Evolutionary conservation across 768 basidiomycete genomes (phyloP), one percentile per base, ranked within the genome.

Genomic region (Pilatotrama ljubarskyi): DNA sequence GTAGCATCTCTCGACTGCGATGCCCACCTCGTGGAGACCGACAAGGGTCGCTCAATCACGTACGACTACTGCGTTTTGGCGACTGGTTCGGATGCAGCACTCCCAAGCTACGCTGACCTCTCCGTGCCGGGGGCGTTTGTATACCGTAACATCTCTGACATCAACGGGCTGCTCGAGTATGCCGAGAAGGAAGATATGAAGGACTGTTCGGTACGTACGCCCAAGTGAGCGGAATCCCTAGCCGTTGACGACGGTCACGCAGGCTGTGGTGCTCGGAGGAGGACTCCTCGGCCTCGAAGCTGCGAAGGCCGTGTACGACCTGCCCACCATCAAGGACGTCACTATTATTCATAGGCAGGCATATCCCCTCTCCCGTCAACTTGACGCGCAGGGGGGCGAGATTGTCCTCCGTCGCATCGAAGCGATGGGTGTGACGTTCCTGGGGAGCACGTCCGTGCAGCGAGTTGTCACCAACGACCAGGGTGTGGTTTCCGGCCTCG

Each of bases 281-380:
- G 88, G 88, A 9, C 70, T 91, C 11, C 79, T 90, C 17, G 89
- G 88, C 11, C 74, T 91, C 32, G 89, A 90, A 72, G 87, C 88
- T 2, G 89, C 88, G 3, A 90, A 90, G 66, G 88, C 87, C 0
- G 77, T 83, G 7, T 82, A 83, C 64, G 88, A 90, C 69, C 73
- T 88, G 18, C 64, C 72, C 22, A 74, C 76, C 0, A 74, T 84
- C 54, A 71, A 73, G 9, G 69, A 80, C 42, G 84, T 84, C 13
- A 72, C 77, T 29, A 85, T 85, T 62, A 69, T 84, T 26, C 82
- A 84, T 63, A 77, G 84, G 3, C 76, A 78, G 56, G 73, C 67
- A 0, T 84, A 77, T 65, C 82, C 84, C 0, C 74, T 85, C 47
- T 84, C 84, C 52, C 81, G 84, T 20, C 84, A 85, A 62, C 77